Conservation (phyloP, 805 yeast species). For the Saccharomycopsis malanga region DNA sequence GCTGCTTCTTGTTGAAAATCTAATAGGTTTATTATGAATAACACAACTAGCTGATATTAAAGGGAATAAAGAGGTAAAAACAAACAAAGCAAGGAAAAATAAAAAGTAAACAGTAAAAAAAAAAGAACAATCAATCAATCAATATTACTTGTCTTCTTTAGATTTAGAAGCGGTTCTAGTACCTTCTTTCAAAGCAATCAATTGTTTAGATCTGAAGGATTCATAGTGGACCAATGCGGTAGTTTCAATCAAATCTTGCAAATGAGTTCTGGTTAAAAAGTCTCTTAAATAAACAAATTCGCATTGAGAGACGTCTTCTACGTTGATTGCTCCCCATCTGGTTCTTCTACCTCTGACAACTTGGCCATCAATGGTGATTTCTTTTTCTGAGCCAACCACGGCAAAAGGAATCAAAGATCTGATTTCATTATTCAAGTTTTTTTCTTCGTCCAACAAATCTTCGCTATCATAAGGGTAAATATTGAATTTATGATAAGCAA, state of each 20-base stretch:
- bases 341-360: conserved; percentile 85
- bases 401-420: conserved; percentile 86
- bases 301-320: conserved; percentile 91
- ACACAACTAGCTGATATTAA: background rate
- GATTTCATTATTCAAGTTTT: conserved; percentile 66
- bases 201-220: conserved; percentile 86
- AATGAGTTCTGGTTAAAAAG: conserved; percentile 89
- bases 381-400: conserved; percentile 81
- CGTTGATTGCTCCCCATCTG: conserved; percentile 88
- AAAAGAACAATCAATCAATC: background rate
- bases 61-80: background rate
- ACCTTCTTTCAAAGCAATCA: conserved; percentile 87
- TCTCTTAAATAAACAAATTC: conserved; percentile 93
- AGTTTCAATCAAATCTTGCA: conserved; percentile 92
- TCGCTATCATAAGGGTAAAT: conserved; percentile 79
- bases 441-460: conserved; percentile 63
- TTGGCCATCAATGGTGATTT: conserved; percentile 69
- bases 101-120: background rate
- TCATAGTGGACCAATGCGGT: conserved; percentile 87
- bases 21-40: too few species aligned
- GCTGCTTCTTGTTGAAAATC: too few species aligned
- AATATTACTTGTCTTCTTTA: conserved; percentile 15
- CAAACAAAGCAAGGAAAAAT: background rate
- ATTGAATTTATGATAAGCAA: conserved; percentile 61
- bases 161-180: conserved; percentile 34